Conservation (phyloP, 192 early-diverging fungal genomes). For the Gryganskiella cystojenkinii region DNA sequence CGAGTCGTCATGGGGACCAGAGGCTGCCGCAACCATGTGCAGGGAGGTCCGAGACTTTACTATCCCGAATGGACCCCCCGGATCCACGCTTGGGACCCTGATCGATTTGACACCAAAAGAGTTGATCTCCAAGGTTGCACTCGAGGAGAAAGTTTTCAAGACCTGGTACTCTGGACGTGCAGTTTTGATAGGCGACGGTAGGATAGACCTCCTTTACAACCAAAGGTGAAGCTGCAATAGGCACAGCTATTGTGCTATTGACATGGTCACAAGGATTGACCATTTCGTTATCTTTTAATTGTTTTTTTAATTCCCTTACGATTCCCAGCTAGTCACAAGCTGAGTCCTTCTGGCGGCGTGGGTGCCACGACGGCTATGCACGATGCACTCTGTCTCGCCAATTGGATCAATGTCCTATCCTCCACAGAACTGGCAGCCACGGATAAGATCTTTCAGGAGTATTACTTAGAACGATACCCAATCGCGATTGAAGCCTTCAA, state of each 20-base stretch:
- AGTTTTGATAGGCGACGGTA: conserved; percentile 6
- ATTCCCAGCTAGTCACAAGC: conserved; percentile 1
- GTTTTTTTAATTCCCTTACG: too few relatives aligned
- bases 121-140: conserved; percentile 6
- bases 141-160: conserved; percentile 15
- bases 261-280: too few relatives aligned
- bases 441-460: not conserved
- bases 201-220: not conserved
- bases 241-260: too few relatives aligned
- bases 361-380: not conserved
- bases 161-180: conserved; percentile 5
- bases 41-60: conserved; percentile 7
- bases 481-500: not conserved
- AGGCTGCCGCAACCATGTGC: conserved; percentile 4
- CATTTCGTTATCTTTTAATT: too few relatives aligned
- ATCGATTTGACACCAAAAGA: not conserved
- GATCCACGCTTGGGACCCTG: not conserved
- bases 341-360: not conserved
- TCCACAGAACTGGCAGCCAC: not conserved
- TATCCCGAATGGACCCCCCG: not conserved
- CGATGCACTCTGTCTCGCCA: not conserved
- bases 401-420: not conserved
- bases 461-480: not conserved
- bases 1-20: conserved; percentile 1
- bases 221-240: too few relatives aligned